Conservation (phyloP, 164 flowering plant species). For the Piper betle region DNA sequence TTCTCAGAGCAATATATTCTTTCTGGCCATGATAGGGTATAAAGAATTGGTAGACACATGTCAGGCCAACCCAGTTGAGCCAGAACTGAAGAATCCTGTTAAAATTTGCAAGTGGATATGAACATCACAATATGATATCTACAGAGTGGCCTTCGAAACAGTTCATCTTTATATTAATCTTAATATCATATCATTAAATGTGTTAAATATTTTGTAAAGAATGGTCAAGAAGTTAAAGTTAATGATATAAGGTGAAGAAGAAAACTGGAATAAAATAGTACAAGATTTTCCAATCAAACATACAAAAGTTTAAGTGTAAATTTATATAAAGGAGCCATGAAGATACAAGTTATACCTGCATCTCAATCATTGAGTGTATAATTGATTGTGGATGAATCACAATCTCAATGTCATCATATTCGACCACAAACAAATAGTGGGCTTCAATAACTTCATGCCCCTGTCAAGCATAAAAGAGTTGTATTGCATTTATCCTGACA, state of each 20-base stretch:
- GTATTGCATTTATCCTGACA: neutral
- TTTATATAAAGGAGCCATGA: too few relatives aligned
- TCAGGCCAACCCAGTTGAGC: conserved; percentile 99
- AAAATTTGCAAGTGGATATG: neutral
- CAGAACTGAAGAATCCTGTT: conserved; percentile 86
- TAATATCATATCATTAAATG: too few relatives aligned
- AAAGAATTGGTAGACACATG: conserved; percentile 95
- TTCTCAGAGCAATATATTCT: conserved; percentile 82
- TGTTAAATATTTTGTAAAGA: too few relatives aligned
- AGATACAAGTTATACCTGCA: conserved; percentile 78
- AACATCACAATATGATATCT: too few relatives aligned
- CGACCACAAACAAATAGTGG: conserved; percentile 89
- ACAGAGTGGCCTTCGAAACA: neutral
- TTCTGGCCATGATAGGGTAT: conserved; percentile 96
- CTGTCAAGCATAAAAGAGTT: conserved; percentile 25
- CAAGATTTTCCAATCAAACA: too few relatives aligned
- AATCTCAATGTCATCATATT: conserved; percentile 85
- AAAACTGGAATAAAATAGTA: too few relatives aligned
- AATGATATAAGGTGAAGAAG: too few relatives aligned
- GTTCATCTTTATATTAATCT: too few relatives aligned
- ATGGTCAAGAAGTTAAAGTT: too few relatives aligned
- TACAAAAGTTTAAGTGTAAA: too few relatives aligned
- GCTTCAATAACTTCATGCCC: conserved; percentile 99
- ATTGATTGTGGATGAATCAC: conserved; percentile 96
- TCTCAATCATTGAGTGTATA: conserved; percentile 95